Evolutionary conservation across 2,329 filamentous ascomycete genomes (phyloP), one percentile per base, ranked within the genome.

Genomic region (Neonectria neomacrospora): DNA sequence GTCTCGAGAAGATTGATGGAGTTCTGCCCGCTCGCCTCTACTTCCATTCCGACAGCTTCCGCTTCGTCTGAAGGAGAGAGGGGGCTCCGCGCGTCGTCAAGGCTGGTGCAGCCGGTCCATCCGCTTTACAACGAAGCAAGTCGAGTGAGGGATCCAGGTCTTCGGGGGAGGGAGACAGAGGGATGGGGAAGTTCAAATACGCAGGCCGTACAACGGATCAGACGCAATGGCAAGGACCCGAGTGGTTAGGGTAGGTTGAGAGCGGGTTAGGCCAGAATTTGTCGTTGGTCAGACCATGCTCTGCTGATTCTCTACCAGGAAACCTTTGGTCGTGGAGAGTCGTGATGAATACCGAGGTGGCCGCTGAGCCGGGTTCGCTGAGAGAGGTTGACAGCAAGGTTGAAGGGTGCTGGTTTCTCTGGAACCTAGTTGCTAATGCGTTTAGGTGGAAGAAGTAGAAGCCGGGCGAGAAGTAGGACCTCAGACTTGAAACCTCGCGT

Each of bases 1-100:
- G 66, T 59, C 65, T 73, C 71, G 44, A 73, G 66, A 51, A 72
- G 57, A 51, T 64, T 67, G 32, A 69, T 64, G 47, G 71, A 68
- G 54, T 41, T 70, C 66, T 72, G 69, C n/a, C 63, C 62, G 48
- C 63, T 72, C 12, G 68, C 52, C 54, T 69, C 71, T 64, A 73
- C 65, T 64, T 73, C 71, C 69, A 73, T 73, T 28, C 64, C 69
- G 50, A 72, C 61, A 71, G 67, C 66, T 67, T 64, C 44, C 64
- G 61, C 69, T 70, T 67, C 67, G 69, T 39, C 44, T 63, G 50
- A 64, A 62, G 61, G 61, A 58, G 61, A 59, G 61, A 61, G 23
- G 30, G 42, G 58, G 59, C 69, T 71, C 67, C 68, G 57, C 53
- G 60, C 60, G 59, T 60, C 54, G 60, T 72, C 61, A 72, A 61